phyloP scores from a whole-genome alignment of 371 early-diverging fungal genomes.

The Mortierella sp. region DNA sequence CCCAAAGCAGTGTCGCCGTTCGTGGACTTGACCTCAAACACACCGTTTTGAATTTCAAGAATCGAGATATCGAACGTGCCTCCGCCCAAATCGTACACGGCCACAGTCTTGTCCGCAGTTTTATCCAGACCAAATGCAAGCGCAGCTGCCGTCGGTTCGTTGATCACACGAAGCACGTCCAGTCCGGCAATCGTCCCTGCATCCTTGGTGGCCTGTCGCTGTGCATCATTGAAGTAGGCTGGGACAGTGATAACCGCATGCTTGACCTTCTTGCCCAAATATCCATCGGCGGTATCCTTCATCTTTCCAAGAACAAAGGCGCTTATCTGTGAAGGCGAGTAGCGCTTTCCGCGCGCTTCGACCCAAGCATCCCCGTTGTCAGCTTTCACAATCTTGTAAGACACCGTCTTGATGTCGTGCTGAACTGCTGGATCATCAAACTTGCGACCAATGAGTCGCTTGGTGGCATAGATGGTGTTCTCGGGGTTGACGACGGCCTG shows the following conservation, averaged over 20 bases:
- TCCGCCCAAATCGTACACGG: slow-evolving; percentile 99
- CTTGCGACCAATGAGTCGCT: slow-evolving; percentile 97
- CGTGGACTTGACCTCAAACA: slow-evolving; percentile 98
- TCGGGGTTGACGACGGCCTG: slow-evolving; percentile 96
- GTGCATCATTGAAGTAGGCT: slow-evolving; percentile 94
- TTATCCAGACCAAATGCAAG: slow-evolving; percentile 98
- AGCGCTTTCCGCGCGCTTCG: slow-evolving; percentile 89
- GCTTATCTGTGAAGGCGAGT: slow-evolving; percentile 97
- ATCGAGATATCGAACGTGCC: slow-evolving; percentile 99
- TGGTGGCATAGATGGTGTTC: slow-evolving; percentile 95
- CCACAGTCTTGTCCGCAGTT: slow-evolving; percentile 89
- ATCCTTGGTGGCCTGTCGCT: slow-evolving; percentile 99
- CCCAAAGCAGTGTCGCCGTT: slow-evolving; percentile 98
- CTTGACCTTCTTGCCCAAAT: slow-evolving; percentile 86
- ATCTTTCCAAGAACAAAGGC: slow-evolving; percentile 95
- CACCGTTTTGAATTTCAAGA: slow-evolving; percentile 96
- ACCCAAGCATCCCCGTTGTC: slow-evolving; percentile 99
- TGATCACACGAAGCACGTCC: slow-evolving; percentile 97
- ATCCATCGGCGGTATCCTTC: slow-evolving; percentile 95
- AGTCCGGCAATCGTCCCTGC: slow-evolving; percentile 98
- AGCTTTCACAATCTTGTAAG: slow-evolving; percentile 93
- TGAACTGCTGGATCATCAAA: slow-evolving; percentile 90
- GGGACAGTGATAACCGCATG: slow-evolving; percentile 95
- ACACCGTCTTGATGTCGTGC: slow-evolving; percentile 85
- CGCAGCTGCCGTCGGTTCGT: slow-evolving; percentile 99